phyloP scores from a whole-genome alignment of 805 yeast species.

The Deakozyma indianensis region DNA sequence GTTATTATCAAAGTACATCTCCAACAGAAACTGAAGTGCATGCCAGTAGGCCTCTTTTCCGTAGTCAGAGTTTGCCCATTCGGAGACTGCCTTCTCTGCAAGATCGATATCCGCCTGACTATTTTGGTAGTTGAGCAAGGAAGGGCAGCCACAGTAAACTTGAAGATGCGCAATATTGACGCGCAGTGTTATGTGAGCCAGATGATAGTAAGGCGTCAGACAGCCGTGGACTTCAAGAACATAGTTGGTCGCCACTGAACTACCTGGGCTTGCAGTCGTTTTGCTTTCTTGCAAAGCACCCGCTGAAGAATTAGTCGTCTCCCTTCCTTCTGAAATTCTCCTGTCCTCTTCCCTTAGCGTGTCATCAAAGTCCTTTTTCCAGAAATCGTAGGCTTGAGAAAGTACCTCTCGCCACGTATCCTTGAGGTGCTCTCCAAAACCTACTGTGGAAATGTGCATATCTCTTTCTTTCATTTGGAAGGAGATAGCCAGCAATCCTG shows the following conservation, averaged over 20 bases:
- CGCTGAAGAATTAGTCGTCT: background rate
- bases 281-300: background rate
- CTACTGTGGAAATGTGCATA: slow-evolving; percentile 38
- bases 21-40: slow-evolving; percentile 46
- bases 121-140: slow-evolving; percentile 57
- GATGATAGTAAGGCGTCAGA: slow-evolving; percentile 53
- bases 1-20: slow-evolving; percentile 43
- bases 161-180: slow-evolving; percentile 68
- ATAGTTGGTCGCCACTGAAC: slow-evolving; percentile 3
- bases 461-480: slow-evolving; percentile 64
- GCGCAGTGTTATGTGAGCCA: slow-evolving; percentile 58
- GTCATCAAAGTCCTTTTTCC: slow-evolving; percentile 28
- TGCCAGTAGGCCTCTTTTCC: slow-evolving; percentile 45
- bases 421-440: slow-evolving; percentile 22
- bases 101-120: slow-evolving; percentile 34
- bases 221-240: slow-evolving; percentile 33
- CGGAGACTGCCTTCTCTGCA: slow-evolving; percentile 34
- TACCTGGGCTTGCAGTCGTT: background rate
- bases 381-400: slow-evolving; percentile 55
- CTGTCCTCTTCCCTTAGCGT: slow-evolving; percentile 3
- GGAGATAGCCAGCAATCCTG: slow-evolving; percentile 54
- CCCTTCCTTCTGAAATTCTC: background rate
- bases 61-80: slow-evolving; percentile 34
- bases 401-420: slow-evolving; percentile 59
- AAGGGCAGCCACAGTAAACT: slow-evolving; percentile 69